phyloP scores from a whole-genome alignment of 495 filamentous ascomycete species.

The Annulohypoxylon bovei region DNA sequence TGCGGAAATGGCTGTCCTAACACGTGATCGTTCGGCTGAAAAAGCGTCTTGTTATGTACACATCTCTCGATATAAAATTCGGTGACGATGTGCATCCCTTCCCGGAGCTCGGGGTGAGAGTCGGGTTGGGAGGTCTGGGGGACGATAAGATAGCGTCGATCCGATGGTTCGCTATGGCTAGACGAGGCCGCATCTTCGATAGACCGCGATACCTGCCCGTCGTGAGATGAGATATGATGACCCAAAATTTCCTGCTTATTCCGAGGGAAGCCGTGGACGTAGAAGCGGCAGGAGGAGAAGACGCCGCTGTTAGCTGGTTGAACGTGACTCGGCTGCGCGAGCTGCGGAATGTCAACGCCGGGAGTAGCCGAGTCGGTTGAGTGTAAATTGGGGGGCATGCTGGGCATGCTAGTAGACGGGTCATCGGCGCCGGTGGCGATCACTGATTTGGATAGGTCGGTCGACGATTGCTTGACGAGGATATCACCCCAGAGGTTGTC shows the following conservation, averaged over 20 bases:
- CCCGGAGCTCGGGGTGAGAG: slow-evolving; percentile 51
- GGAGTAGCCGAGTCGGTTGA: background rate
- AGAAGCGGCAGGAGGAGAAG: slow-evolving; percentile 68
- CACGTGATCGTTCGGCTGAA: slow-evolving; percentile 74
- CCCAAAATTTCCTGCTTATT: slow-evolving; percentile 55
- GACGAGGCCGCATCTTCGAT: slow-evolving; percentile 54
- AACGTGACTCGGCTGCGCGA: slow-evolving; percentile 13
- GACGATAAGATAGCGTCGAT: slow-evolving; percentile 60
- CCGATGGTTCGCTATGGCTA: slow-evolving; percentile 31
- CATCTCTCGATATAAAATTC: slow-evolving; percentile 95
- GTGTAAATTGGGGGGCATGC: slow-evolving; percentile 15
- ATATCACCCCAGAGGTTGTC: slow-evolving; percentile 90
- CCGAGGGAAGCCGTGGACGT: slow-evolving; percentile 68
- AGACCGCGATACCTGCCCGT: slow-evolving; percentile 54
- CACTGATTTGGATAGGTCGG: slow-evolving; percentile 28
- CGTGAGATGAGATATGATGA: slow-evolving; percentile 56
- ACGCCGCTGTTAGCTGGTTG: slow-evolving; percentile 48
- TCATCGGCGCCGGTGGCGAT: background rate
- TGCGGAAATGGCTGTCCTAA: slow-evolving; percentile 77
- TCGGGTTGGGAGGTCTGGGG: slow-evolving; percentile 56
- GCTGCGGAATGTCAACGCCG: slow-evolving; percentile 12
- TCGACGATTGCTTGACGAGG: slow-evolving; percentile 58
- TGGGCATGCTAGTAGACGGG: slow-evolving; percentile 21
- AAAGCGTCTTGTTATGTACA: slow-evolving; percentile 74
- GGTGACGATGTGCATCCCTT: slow-evolving; percentile 68